A percentile compares a stretch with the other conserved stretches of the same genome.
Conservation (phyloP, 805 yeast genomes). For the Teunomyces funiuensis region DNA sequence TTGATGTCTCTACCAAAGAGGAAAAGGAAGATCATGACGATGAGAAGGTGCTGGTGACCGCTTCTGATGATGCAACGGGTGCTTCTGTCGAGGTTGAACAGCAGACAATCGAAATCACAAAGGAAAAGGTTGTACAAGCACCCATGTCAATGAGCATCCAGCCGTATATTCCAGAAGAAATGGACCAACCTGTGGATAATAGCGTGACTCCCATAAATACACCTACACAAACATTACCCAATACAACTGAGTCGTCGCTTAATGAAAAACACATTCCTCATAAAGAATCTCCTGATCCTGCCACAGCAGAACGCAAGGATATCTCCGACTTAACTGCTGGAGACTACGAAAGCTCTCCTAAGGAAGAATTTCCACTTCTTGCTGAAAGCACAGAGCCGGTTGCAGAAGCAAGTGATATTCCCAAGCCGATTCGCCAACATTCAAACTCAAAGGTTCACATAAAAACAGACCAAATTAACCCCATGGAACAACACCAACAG, state of each 20-base stretch:
- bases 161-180: constrained; percentile 4
- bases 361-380: constrained; percentile 18
- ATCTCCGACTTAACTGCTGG: constrained; percentile 14
- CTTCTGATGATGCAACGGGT: constrained; percentile 4
- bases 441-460: constrained; percentile 1
- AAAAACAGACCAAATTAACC: constrained; percentile 13
- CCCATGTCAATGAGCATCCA: constrained; percentile 1
- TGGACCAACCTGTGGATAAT: not conserved
- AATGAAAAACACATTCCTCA: constrained; percentile 2
- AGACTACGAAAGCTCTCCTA: constrained; percentile 13
- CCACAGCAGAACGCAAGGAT: constrained; percentile 7
- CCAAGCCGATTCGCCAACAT: constrained; percentile 1
- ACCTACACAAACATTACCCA: not conserved
- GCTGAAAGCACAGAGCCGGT: not conserved
- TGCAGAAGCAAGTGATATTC: not conserved
- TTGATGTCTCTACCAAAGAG: constrained; percentile 21
- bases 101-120: constrained; percentile 1
- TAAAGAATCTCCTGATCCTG: not conserved
- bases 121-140: constrained; percentile 2
- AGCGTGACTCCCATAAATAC: not conserved
- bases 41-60: constrained; percentile 8
- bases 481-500: constrained; percentile 39
- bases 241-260: not conserved
- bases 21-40: constrained; percentile 5
- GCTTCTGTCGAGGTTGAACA: constrained; percentile 1